Conservation (phyloP, 1,284 basidiomycete species). For the Cutaneotrichosporon arboriforme region DNA sequence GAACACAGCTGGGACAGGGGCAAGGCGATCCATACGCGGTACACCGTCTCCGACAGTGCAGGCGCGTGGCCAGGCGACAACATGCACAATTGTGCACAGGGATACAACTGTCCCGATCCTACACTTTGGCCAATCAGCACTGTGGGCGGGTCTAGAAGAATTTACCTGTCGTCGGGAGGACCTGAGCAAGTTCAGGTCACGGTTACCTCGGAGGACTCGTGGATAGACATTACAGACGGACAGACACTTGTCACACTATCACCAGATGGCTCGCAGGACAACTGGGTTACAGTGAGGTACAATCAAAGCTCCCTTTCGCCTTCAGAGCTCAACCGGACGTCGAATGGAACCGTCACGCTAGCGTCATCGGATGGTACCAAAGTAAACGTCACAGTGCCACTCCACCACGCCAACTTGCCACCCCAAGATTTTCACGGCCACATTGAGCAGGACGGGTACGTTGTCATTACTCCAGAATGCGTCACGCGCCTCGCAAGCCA, state of each 20-base stretch:
- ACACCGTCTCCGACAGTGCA: conserved; percentile 58
- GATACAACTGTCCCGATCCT: conserved; percentile 55
- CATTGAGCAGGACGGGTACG: conserved; percentile 59
- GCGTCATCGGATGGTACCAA: conserved; percentile 47
- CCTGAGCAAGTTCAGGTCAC: conserved; percentile 58
- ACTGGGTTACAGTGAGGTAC: too few relatives aligned
- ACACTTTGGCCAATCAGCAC: conserved; percentile 53
- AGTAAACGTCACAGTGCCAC: conserved; percentile 47
- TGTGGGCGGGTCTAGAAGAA: conserved; percentile 54
- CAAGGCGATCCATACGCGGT: conserved; percentile 53
- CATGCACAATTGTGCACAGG: conserved; percentile 48
- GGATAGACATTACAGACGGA: conserved; percentile 48
- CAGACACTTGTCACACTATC: too few relatives aligned
- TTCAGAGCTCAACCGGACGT: too few relatives aligned
- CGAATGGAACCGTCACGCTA: conserved; percentile 48
- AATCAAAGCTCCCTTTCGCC: too few relatives aligned
- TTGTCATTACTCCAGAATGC: conserved; percentile 63
- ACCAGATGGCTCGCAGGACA: too few relatives aligned
- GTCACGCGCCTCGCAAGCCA: conserved; percentile 42
- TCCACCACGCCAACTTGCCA: conserved; percentile 18
- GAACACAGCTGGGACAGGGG: conserved; percentile 1
- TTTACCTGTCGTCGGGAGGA: conserved; percentile 61
- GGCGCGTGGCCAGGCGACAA: conserved; percentile 47
- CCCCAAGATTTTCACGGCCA: conserved; percentile 57
- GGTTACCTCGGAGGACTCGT: conserved; percentile 53